These are phyloP conservation scores for Metschnikowia reukaufii DNA, from an alignment of 805 yeast genomes.

Conservation along the genomic window DNA sequence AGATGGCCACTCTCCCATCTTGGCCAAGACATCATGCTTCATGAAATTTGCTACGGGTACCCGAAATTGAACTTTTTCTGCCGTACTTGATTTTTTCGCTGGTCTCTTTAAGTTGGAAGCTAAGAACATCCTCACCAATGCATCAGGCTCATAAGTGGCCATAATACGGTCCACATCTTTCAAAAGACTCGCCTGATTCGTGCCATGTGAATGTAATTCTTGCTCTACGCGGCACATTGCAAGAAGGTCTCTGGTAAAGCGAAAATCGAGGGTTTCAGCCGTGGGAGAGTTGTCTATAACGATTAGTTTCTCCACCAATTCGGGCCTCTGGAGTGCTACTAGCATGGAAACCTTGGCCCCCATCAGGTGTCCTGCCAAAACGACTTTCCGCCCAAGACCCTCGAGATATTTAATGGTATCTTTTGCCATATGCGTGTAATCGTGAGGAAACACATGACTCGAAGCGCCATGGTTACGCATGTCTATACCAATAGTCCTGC, in stretches of 20 bases:
- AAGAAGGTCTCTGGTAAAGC: slow-evolving; percentile 36
- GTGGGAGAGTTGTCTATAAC: slow-evolving; percentile 52
- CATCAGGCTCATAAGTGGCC: slow-evolving; percentile 25
- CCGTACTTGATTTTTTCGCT: slow-evolving; percentile 17
- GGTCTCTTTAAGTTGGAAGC: slow-evolving; percentile 35
- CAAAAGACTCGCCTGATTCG: slow-evolving; percentile 17
- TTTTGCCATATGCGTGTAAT: slow-evolving; percentile 42
- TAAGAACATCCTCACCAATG: slow-evolving; percentile 36
- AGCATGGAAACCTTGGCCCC: slow-evolving; percentile 60
- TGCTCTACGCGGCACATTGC: slow-evolving; percentile 40
- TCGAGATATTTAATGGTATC: slow-evolving; percentile 43
- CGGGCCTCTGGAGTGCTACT: slow-evolving; percentile 42
- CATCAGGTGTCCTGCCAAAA: slow-evolving; percentile 55
- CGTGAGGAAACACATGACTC: slow-evolving; percentile 43
- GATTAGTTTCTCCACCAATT: slow-evolving; percentile 39
- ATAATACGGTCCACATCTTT: slow-evolving; percentile 25
- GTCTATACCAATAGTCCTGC: slow-evolving; percentile 46
- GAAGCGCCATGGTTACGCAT: slow-evolving; percentile 58
- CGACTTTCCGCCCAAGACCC: slow-evolving; percentile 18
- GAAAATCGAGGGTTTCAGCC: slow-evolving; percentile 33
- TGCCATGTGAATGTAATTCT: slow-evolving; percentile 10
- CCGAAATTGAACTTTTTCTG: slow-evolving; percentile 15
- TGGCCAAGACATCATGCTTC: slow-evolving; percentile 12
- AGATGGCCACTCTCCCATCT: slow-evolving; percentile 20
- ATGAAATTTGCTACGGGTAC: slow-evolving; percentile 20